phyloP scores from a whole-genome alignment of 2,329 filamentous ascomycete species.

The Fusarium sp. region DNA sequence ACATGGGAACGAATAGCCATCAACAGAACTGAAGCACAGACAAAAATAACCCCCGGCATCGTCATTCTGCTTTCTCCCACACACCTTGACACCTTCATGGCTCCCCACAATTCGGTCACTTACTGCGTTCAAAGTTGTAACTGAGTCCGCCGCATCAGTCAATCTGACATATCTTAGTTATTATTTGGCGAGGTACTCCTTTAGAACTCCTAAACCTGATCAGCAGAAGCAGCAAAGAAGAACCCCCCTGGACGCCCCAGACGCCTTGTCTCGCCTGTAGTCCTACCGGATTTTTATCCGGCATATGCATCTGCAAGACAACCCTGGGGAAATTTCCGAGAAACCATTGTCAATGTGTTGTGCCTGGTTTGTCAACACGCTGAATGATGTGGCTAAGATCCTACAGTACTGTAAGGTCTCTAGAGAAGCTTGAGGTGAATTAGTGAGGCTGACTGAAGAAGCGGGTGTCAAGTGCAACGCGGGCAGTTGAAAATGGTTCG shows the following conservation, averaged over 20 bases:
- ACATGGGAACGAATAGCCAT: conserved; percentile 16
- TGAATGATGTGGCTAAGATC: conserved; percentile 4
- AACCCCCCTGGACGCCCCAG: conserved; percentile 22
- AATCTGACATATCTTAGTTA: conserved; percentile 16
- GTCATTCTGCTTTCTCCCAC: conserved; percentile 28
- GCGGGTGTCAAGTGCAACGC: conserved; percentile 13
- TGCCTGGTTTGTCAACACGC: conserved; percentile 13
- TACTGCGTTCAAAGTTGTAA: conserved; percentile 16
- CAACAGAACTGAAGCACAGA: conserved; percentile 29
- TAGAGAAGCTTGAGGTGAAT: conserved; percentile 15
- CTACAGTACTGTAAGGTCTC: not conserved
- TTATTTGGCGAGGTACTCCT: conserved; percentile 14
- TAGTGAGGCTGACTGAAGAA: conserved; percentile 35
- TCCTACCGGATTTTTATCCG: conserved; percentile 31
- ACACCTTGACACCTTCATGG: conserved; percentile 12
- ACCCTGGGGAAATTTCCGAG: conserved; percentile 18
- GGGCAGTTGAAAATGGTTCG: conserved; percentile 22
- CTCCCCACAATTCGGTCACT: conserved; percentile 37
- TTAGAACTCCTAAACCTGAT: conserved; percentile 1
- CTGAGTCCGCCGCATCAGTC: conserved; percentile 7
- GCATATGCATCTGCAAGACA: conserved; percentile 30
- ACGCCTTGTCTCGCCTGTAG: conserved; percentile 25
- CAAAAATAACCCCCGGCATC: conserved; percentile 19
- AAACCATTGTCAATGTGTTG: conserved; percentile 7
- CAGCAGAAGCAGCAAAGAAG: conserved; percentile 15